phyloP scores from a whole-genome alignment of 179 eudicot species.

The Spergularia azorica region DNA sequence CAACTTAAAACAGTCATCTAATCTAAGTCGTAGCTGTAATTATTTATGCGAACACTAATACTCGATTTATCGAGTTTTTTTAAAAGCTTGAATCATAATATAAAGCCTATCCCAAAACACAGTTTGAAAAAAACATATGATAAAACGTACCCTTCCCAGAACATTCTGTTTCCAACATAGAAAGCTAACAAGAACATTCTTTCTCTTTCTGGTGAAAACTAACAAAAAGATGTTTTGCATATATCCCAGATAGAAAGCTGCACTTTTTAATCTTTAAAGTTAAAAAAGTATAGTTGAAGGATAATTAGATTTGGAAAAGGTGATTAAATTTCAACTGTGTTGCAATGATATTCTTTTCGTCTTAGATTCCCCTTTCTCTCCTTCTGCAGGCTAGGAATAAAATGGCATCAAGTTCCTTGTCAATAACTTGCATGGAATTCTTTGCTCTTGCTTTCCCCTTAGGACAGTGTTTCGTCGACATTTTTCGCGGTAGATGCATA shows the following conservation, averaged over 20 bases:
- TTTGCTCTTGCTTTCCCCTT: conserved; percentile 30
- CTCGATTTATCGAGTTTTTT: too few species aligned
- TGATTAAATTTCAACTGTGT: not conserved
- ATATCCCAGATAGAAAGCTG: conserved; percentile 5
- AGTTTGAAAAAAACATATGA: not conserved
- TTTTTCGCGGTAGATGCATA: conserved; percentile 17
- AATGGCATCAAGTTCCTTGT: conserved; percentile 32
- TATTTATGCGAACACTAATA: too few species aligned
- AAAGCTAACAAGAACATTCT: not conserved
- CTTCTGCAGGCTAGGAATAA: conserved; percentile 20
- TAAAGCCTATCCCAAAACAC: too few species aligned
- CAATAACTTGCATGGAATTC: conserved; percentile 33
- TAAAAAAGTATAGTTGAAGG: not conserved
- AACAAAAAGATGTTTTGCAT: conserved; percentile 11
- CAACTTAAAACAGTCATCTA: too few species aligned
- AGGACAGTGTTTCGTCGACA: conserved; percentile 11
- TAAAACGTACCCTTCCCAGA: not conserved
- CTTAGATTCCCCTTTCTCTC: conserved; percentile 25
- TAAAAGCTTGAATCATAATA: too few species aligned
- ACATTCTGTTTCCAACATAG: conserved; percentile 3
- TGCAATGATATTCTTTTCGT: conserved; percentile 34
- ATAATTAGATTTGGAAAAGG: not conserved
- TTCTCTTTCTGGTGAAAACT: conserved; percentile 15
- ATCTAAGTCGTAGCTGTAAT: too few species aligned
- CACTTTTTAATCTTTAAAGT: not conserved